Percentiles rank a stretch among this genome's conserved stretches.
Evolutionary conservation across 2,329 filamentous ascomycete genomes (phyloP).

Genomic region (Penicillium olsonii): DNA sequence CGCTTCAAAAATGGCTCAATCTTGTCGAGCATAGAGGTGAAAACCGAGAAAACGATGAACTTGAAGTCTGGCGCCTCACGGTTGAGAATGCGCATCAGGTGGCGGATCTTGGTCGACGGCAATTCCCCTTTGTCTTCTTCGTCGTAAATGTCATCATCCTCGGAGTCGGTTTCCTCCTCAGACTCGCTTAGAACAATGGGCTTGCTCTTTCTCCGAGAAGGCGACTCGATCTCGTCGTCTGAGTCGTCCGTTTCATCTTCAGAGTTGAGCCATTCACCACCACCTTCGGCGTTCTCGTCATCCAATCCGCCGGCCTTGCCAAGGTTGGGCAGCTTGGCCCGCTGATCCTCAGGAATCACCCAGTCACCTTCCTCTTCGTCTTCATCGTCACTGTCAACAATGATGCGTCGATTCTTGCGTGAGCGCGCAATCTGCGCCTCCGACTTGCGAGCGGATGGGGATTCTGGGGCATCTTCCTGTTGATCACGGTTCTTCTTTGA

Average conservation of each 20-base stretch:
- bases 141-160: constrained; percentile 34
- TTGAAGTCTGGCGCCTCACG: constrained; percentile 82
- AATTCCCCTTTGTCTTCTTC: constrained; percentile 46
- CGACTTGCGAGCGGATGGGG: constrained; percentile 22
- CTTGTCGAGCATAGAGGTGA: constrained; percentile 96
- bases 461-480: constrained; percentile 33
- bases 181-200: constrained; percentile 21
- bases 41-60: constrained; percentile 97
- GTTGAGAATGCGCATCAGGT: constrained; percentile 77
- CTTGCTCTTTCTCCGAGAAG: constrained; percentile 22
- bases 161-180: constrained; percentile 45
- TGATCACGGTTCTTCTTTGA: constrained; percentile 48
- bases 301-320: constrained; percentile 81
- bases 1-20: constrained; percentile 85
- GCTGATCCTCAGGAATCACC: constrained; percentile 72
- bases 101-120: constrained; percentile 84
- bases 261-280: constrained; percentile 74
- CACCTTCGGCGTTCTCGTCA: constrained; percentile 84
- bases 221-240: constrained; percentile 31
- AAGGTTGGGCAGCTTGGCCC: constrained; percentile 56
- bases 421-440: constrained; percentile 27
- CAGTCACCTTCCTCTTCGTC: constrained; percentile 72
- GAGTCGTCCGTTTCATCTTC: constrained; percentile 59
- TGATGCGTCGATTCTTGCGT: constrained; percentile 45
- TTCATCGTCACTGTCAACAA: constrained; percentile 59